These are phyloP conservation scores for Colletotrichum euphorbiae DNA, from an alignment of 2,329 filamentous ascomycete genomes.

Conservation along the genomic window DNA sequence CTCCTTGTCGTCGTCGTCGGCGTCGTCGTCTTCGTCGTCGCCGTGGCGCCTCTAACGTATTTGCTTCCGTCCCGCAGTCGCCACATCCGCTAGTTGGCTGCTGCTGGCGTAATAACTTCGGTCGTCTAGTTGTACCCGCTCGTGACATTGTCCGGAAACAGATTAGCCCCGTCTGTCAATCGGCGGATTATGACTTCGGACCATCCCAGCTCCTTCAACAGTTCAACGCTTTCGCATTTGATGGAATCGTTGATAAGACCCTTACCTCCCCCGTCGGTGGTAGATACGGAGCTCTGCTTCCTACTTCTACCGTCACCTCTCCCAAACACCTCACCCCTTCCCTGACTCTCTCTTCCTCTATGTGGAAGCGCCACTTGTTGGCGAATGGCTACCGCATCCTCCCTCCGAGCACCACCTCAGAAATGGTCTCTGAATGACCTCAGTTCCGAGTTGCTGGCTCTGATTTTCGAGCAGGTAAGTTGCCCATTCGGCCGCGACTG, in stretches of 20 bases:
- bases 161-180: slow-evolving; percentile 41
- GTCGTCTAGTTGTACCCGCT: slow-evolving; percentile 37
- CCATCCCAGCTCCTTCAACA: slow-evolving; percentile 37
- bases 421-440: slow-evolving; percentile 50
- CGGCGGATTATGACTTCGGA: slow-evolving; percentile 40
- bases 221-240: slow-evolving; percentile 23
- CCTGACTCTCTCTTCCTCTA: slow-evolving; percentile 33
- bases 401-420: slow-evolving; percentile 35
- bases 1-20: slow-evolving; percentile 9
- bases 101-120: slow-evolving; percentile 32
- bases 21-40: neutral
- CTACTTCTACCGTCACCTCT: slow-evolving; percentile 11
- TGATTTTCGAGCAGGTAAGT: slow-evolving; percentile 56
- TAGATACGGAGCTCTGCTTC: neutral
- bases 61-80: slow-evolving; percentile 33
- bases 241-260: slow-evolving; percentile 40
- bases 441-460: slow-evolving; percentile 56
- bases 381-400: slow-evolving; percentile 43
- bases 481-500: neutral
- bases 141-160: slow-evolving; percentile 42
- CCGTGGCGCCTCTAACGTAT: slow-evolving; percentile 8
- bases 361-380: slow-evolving; percentile 38
- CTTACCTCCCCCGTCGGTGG: slow-evolving; percentile 25
- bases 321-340: slow-evolving; percentile 10
- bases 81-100: slow-evolving; percentile 28